These are phyloP conservation scores for Chimonanthus salicifolius DNA, from an alignment of 164 flowering plant genomes.

Conservation along the genomic window DNA sequence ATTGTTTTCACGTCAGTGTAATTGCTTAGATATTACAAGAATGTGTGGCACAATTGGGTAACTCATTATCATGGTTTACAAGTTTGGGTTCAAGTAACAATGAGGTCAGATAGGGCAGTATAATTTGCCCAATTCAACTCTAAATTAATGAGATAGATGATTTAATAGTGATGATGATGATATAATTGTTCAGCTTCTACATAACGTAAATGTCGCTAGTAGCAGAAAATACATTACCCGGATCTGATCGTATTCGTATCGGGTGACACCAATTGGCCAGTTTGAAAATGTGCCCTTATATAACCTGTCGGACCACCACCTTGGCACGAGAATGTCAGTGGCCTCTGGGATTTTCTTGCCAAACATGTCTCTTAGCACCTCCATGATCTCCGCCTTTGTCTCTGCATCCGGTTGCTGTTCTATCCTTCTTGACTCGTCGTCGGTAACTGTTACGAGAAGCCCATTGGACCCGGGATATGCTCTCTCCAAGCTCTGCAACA, in stretches of 20 bases:
- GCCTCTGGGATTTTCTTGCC: constrained; percentile 80
- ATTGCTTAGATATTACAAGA: too few species aligned
- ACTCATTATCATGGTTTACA: too few species aligned
- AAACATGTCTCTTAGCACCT: constrained; percentile 77
- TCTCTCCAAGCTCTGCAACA: constrained; percentile 85
- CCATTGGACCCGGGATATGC: constrained; percentile 92
- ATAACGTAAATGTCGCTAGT: not conserved
- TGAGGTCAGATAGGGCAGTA: too few species aligned
- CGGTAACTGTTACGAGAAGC: constrained; percentile 83
- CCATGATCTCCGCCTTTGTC: constrained; percentile 77
- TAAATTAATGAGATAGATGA: too few species aligned
- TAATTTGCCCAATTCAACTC: too few species aligned
- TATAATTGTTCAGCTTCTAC: too few species aligned
- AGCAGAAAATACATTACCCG: not conserved
- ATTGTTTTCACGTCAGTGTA: too few species aligned
- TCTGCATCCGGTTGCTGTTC: constrained; percentile 69
- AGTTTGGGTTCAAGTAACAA: too few species aligned
- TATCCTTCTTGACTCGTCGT: constrained; percentile 84
- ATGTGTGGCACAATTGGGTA: too few species aligned
- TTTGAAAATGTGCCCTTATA: constrained; percentile 94
- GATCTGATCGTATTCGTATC: constrained; percentile 27
- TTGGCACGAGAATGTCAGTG: constrained; percentile 70
- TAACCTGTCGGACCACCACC: constrained; percentile 93
- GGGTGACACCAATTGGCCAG: constrained; percentile 58
- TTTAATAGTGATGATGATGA: too few species aligned